Evolutionary conservation across 176 grass and related monocot genomes (phyloP), one percentile per base, ranked within the genome.

Genomic region (bread wheat (Triticum aestivum)): DNA sequence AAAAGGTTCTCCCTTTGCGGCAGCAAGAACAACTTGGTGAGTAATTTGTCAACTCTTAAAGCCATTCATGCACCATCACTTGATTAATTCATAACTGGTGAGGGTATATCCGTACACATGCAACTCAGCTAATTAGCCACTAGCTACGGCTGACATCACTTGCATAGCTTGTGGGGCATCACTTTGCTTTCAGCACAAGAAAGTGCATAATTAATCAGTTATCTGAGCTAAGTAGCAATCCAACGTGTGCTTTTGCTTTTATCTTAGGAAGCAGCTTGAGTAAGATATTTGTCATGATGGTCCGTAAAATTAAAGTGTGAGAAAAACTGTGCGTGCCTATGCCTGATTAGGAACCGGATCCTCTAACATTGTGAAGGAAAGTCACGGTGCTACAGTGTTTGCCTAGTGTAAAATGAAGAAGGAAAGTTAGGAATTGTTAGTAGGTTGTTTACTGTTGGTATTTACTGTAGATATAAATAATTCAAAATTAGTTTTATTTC

Each of bases 121-220:
- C 34, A 11, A 9, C 68, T 37, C 9, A 41, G 68, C 17, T 71
- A 21, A 32, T 35, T 70, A 20, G 7, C 7, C 9, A 70, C 51
- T 54, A 54, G 51, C 15, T 54, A 3, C 17, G 9, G 9, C n/a
- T 39, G 68, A 23, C 69, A 41, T 72, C 37, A 72, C 20, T n/a
- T 70, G 68, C 68, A 10, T 39, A 39, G 34, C 68, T 70, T n/a
- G 37, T 13, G 20, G 69, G 69, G 20, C 69, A 21, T 42, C 24
- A n/a, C 1, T 49, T 79, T 87, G 30, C 85, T 82, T 87, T 38
- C 69, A 32, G 58, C 61, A 13, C 78, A 81, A 75, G 72, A n/a
- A 47, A 63, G 37, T 63, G 71, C 54, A 73, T 73, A 47, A 6
- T 77, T 13, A 11, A 68, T 58, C 61, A 9, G 33, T 24, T 12